Base-by-base conservation (phyloP, 345 rosid species). In the Brassica carinata region DNA sequence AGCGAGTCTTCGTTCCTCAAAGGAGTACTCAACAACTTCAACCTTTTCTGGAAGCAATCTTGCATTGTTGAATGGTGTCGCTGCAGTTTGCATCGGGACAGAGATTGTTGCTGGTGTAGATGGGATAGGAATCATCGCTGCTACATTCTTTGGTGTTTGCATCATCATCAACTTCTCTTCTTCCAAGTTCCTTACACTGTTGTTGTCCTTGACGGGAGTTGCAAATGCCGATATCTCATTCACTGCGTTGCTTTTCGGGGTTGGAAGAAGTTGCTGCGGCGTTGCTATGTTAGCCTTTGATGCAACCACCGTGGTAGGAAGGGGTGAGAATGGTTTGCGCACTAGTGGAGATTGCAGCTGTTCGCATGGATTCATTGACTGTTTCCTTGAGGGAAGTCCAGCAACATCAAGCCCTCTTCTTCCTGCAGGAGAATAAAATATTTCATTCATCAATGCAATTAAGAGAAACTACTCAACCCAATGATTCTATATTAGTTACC, bases 1-100 rank as follows among this genome's bases (percentile, higher is more conserved):
- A 30, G 97, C 98, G 17, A 92, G 92, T 82, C 97, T 88, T 84
- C 86, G 83, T 86, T 96, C 99, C 85, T 96, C 97, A 8, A 93
- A 96, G 2, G 98, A 93, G 74, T 90, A 91, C 63, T 93, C 99
- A 8, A 87, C 83, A 51, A 83, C 90, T 43, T 86, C 85, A 63
- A 69, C 81, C 48, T 83, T 72, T 62, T 62, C 66, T 45, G 64
- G 78, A 10, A 87, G 74, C 23, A 81, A 61, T 7, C 77, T 78
- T 15, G 76, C 71, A 7, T 38, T 64, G 30, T 5, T 71, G 63
- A 67, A 30, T 17, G 87, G 87, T 9, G 87, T 90, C 48, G 98
- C 94, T 10, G 88, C 94, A 13, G 99, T 94, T 85, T 88, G 99
- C 98, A 92, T 94, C 29, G 90, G 88, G 7, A 89, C 86, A 14